These are phyloP conservation scores for Lanmaoa pseudosensibilis DNA, from an alignment of 768 basidiomycete genomes.

Conservation along the genomic window DNA sequence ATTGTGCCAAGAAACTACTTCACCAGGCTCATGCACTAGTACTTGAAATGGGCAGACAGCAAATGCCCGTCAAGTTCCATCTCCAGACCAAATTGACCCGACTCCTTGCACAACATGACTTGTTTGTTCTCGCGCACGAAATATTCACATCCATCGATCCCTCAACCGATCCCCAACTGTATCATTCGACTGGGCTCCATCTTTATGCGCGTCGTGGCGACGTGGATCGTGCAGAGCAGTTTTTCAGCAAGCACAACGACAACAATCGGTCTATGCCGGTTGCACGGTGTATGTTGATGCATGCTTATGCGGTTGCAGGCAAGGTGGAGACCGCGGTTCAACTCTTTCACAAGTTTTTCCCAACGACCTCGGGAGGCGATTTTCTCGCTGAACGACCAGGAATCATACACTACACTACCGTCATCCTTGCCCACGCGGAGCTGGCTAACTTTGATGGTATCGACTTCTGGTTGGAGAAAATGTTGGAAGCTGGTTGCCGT, in stretches of 20 bases:
- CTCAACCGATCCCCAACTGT: slow-evolving; percentile 14
- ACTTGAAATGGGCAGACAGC: slow-evolving; percentile 40
- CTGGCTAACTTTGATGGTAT: slow-evolving; percentile 48
- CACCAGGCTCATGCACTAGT: slow-evolving; percentile 43
- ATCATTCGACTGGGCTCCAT: slow-evolving; percentile 48
- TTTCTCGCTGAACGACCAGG: slow-evolving; percentile 39
- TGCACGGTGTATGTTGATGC: slow-evolving; percentile 50
- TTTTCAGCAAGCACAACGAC: slow-evolving; percentile 39
- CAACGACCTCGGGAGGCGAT: slow-evolving; percentile 31
- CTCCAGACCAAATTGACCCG: slow-evolving; percentile 41
- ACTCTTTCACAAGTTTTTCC: slow-evolving; percentile 59
- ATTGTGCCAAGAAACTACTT: slow-evolving; percentile 33
- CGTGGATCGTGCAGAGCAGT: slow-evolving; percentile 40
- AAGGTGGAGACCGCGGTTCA: slow-evolving; percentile 40
- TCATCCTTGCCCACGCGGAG: slow-evolving; percentile 56
- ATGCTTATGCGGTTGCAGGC: slow-evolving; percentile 52
- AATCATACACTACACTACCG: slow-evolving; percentile 51
- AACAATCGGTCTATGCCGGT: slow-evolving; percentile 25
- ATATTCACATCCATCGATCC: slow-evolving; percentile 39
- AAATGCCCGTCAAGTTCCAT: slow-evolving; percentile 29
- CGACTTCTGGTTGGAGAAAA: slow-evolving; percentile 52
- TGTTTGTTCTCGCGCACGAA: slow-evolving; percentile 44
- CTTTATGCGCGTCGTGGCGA: slow-evolving; percentile 56
- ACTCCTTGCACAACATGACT: slow-evolving; percentile 41
- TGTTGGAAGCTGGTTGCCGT: slow-evolving; percentile 47